Evolutionary conservation across 1,284 basidiomycete species (phyloP).

Genomic region (Fistulinella staudtii): DNA sequence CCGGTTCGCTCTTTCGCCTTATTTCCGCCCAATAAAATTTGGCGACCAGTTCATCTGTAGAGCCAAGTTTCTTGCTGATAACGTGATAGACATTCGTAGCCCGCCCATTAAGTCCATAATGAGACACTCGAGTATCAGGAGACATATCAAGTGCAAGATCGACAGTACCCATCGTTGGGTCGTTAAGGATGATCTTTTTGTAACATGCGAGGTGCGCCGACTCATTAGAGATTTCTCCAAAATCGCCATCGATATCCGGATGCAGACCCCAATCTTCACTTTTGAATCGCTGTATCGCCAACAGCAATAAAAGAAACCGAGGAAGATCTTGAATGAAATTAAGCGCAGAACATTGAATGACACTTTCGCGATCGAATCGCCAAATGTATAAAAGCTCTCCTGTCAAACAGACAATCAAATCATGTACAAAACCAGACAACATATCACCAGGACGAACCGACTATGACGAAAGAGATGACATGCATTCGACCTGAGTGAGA

Average conservation of each 20-base stretch:
- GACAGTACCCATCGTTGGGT: too few species aligned
- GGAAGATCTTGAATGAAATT: constrained; percentile 26
- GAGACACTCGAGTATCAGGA: too few species aligned
- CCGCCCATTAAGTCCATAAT: too few species aligned
- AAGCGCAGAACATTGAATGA: neutral
- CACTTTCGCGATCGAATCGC: neutral
- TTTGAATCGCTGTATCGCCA: constrained; percentile 29
- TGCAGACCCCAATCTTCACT: constrained; percentile 26
- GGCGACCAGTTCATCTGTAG: neutral
- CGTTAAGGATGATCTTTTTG: too few species aligned
- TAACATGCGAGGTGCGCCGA: too few species aligned
- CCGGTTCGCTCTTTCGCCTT: too few species aligned
- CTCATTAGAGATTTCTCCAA: too few species aligned
- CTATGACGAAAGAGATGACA: neutral
- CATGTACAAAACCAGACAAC: neutral
- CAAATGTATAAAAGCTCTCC: neutral
- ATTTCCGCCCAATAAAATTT: too few species aligned
- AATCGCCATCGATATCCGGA: neutral
- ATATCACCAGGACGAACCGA: neutral
- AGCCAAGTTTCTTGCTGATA: too few species aligned
- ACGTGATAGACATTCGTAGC: too few species aligned
- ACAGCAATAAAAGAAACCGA: constrained; percentile 29
- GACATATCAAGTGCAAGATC: too few species aligned
- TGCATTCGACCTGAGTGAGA: neutral
- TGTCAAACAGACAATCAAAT: neutral